Conservation (phyloP, 2,329 filamentous ascomycete species). For the Teratosphaeria destructans region DNA sequence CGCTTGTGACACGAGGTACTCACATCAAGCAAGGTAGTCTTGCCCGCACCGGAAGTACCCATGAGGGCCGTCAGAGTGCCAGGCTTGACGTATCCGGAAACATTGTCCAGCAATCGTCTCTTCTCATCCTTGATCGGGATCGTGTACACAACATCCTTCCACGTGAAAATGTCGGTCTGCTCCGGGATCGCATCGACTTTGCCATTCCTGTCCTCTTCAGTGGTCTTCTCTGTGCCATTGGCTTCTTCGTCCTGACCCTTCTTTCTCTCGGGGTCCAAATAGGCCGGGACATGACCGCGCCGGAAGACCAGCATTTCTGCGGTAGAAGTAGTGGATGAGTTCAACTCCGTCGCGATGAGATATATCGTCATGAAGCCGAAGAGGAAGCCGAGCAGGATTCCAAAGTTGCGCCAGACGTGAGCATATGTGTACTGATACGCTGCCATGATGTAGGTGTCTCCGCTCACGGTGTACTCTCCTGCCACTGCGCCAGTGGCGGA, state of each 20-base stretch:
- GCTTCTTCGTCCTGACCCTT: slow-evolving; percentile 27
- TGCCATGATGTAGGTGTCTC: slow-evolving; percentile 26
- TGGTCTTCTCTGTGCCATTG: slow-evolving; percentile 18
- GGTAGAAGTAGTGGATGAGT: slow-evolving; percentile 51
- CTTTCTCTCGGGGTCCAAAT: slow-evolving; percentile 24
- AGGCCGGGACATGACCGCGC: slow-evolving; percentile 31
- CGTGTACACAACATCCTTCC: slow-evolving; percentile 47
- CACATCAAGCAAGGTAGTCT: slow-evolving; percentile 48
- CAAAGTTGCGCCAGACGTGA: slow-evolving; percentile 49
- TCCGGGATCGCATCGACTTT: slow-evolving; percentile 30
- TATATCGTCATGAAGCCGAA: slow-evolving; percentile 55
- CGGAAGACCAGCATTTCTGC: slow-evolving; percentile 60
- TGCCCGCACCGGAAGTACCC: slow-evolving; percentile 40
- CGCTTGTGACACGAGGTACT: not conserved
- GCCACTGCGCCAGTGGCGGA: slow-evolving; percentile 28
- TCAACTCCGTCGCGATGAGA: slow-evolving; percentile 53
- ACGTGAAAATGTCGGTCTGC: slow-evolving; percentile 37
- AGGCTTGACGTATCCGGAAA: slow-evolving; percentile 46
- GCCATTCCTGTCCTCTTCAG: slow-evolving; percentile 18
- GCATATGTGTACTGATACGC: slow-evolving; percentile 31
- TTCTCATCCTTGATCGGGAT: slow-evolving; percentile 42
- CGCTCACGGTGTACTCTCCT: slow-evolving; percentile 28
- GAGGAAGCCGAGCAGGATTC: slow-evolving; percentile 53
- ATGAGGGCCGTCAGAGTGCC: slow-evolving; percentile 38
- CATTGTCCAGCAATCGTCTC: slow-evolving; percentile 44